Evolutionary conservation across 2,329 filamentous ascomycete genomes (phyloP), one percentile per base, ranked within the genome.

Genomic region (Xylaria multiplex): DNA sequence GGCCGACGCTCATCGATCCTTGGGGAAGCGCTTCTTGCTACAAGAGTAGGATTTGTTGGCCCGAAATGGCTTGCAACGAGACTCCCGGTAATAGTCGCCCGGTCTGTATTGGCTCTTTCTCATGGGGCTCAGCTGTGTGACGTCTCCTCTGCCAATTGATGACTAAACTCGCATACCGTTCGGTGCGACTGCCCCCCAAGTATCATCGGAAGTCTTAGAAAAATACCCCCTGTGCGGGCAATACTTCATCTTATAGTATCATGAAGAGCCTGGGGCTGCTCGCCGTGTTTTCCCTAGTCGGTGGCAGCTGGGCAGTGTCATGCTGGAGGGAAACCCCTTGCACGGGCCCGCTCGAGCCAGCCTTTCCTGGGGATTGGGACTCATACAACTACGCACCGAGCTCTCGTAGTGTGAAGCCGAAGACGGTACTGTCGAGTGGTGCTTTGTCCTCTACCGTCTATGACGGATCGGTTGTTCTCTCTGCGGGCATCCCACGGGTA

Each of bases 281-380:
- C 43, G 2, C 16, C 14, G n/a, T 19, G 16, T 22, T 27, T 19
- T 54, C 43, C 27, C 14, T 49, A 19, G 19, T 49, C 2, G 3
- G 32, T 16, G 30, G 14, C 19, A 6, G 59, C 32, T 11, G 32
- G 50, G 48, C 60, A 24, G 53, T 27, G 40, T 60, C 63, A 22
- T 65, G 63, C 35, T 65, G 63, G 63, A 55, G 63, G 48, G 42
- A 58, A 8, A 57, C 58, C 19, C 40, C 35, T 35, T 65, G 63
- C 53, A 65, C 58, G 2, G 58, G 58, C 6, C 57, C 58, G 13
- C 52, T 58, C 3, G 45, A 62, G 35, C 49, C 42, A 19, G 58
- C 63, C 40, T 65, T 65, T 42, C 53, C 63, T 6, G 63, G 63
- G n/a, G 43, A 54, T 14, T 65, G 63, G 63, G 52, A 62, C 32